phyloP scores from a whole-genome alignment of 352 stramenopile genomes.

The Phytophthora fragariae region DNA sequence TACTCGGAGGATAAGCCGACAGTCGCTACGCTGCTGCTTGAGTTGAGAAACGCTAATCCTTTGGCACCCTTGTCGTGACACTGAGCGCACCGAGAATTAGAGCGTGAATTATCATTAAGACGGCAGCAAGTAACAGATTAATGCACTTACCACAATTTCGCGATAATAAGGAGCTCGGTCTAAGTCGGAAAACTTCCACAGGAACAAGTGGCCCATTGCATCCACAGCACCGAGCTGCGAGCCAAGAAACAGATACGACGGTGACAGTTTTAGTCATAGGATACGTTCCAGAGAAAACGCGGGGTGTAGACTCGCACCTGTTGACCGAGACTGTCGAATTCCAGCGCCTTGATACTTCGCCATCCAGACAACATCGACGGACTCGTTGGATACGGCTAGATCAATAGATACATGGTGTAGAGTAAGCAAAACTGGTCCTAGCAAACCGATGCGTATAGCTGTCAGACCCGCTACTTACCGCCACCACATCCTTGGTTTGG shows the following conservation, averaged over 20 bases:
- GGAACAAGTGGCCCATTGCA: conserved; percentile 65
- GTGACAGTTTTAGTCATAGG: neutral
- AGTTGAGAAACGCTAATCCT: conserved; percentile 83
- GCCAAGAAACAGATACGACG: conserved; percentile 4
- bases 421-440: neutral
- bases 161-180: conserved; percentile 75
- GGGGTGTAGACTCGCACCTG: conserved; percentile 46
- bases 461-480: conserved; percentile 42
- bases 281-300: neutral
- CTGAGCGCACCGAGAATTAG: conserved; percentile 33
- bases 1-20: conserved; percentile 81
- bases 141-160: conserved; percentile 61
- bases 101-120: neutral
- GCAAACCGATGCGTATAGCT: neutral
- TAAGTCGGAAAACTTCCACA: conserved; percentile 87
- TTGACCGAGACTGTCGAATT: conserved; percentile 82
- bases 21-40: conserved; percentile 76
- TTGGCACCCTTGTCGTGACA: conserved; percentile 90
- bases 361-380: conserved; percentile 59
- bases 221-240: conserved; percentile 82
- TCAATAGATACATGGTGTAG: neutral
- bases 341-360: conserved; percentile 78
- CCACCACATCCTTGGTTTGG: conserved; percentile 68
- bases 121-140: neutral
- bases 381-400: conserved; percentile 67